A percentile compares a stretch with the other conserved stretches of the same genome.
Conservation (phyloP, 352 stramenopile species). For the Globisporangium recalcitrans region DNA sequence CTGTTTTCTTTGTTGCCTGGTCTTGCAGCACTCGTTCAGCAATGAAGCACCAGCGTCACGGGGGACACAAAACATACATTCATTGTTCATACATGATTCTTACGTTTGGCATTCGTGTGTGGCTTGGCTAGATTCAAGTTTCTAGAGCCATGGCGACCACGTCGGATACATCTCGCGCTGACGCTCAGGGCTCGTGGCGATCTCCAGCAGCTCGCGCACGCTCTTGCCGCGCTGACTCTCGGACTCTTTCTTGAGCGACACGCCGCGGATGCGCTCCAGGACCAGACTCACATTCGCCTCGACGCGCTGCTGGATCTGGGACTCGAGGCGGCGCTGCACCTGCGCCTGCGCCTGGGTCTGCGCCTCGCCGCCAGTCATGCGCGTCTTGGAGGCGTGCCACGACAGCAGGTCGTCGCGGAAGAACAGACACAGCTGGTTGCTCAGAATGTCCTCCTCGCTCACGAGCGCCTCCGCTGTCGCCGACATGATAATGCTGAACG, state of each 20-base stretch:
- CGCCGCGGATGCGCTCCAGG: conserved; percentile 68
- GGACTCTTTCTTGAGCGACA: conserved; percentile 74
- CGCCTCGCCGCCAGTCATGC: conserved; percentile 26
- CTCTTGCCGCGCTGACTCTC: conserved; percentile 62
- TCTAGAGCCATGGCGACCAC: conserved; percentile 84
- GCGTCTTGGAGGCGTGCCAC: conserved; percentile 86
- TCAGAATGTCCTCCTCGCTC: conserved; percentile 78
- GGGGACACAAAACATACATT: neutral
- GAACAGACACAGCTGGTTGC: conserved; percentile 85
- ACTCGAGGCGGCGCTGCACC: conserved; percentile 59
- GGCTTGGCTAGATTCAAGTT: neutral
- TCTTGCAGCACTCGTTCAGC: neutral
- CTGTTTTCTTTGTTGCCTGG: neutral
- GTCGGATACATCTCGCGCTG: conserved; percentile 86
- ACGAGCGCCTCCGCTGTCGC: conserved; percentile 77
- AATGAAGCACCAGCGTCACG: neutral
- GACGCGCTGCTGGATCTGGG: conserved; percentile 78
- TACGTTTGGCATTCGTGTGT: neutral
- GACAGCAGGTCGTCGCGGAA: conserved; percentile 86
- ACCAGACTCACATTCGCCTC: conserved; percentile 84
- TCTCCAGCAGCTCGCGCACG: conserved; percentile 75
- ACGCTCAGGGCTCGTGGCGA: conserved; percentile 72
- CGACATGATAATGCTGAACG: conserved; percentile 81
- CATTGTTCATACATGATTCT: conserved; percentile 1
- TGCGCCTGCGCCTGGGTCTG: conserved; percentile 24